phyloP scores from a whole-genome alignment of 352 stramenopile species.

The Aphanomyces stellatus region DNA sequence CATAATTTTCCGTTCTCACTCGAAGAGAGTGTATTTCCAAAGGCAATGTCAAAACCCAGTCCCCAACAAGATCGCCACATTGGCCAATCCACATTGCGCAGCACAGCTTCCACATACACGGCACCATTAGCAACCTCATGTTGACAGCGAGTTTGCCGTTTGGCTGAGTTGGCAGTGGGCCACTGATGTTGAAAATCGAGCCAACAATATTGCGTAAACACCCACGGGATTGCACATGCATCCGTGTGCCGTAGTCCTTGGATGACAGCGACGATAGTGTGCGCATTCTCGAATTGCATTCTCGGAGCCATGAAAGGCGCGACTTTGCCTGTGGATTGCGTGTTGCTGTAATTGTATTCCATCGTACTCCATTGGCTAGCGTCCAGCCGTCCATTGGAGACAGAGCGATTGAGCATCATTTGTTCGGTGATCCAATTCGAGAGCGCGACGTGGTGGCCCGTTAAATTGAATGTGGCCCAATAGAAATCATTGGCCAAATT shows the following conservation, averaged over 20 bases:
- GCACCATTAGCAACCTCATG: neutral
- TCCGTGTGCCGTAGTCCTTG: neutral
- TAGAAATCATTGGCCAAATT: conserved; percentile 16
- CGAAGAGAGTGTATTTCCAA: neutral
- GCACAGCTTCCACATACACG: conserved; percentile 1
- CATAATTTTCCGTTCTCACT: neutral
- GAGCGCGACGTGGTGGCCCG: neutral
- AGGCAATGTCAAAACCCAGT: neutral
- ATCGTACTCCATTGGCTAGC: neutral
- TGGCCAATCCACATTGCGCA: conserved; percentile 6
- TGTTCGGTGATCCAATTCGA: neutral
- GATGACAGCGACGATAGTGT: neutral
- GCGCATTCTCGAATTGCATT: neutral
- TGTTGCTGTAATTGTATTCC: neutral
- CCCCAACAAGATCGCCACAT: neutral
- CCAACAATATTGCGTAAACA: neutral
- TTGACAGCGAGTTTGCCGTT: neutral
- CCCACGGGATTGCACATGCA: neutral
- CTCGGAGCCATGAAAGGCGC: neutral
- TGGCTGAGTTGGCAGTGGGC: neutral
- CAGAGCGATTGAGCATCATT: neutral
- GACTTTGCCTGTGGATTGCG: neutral
- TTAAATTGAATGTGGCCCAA: conserved; percentile 13
- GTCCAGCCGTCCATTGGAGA: neutral
- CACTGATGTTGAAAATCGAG: neutral